A percentile compares a stretch with the other conserved stretches of the same genome.
phyloP scores from a whole-genome alignment of 2,329 filamentous ascomycete species.

The Knoxdaviesia proteae region DNA sequence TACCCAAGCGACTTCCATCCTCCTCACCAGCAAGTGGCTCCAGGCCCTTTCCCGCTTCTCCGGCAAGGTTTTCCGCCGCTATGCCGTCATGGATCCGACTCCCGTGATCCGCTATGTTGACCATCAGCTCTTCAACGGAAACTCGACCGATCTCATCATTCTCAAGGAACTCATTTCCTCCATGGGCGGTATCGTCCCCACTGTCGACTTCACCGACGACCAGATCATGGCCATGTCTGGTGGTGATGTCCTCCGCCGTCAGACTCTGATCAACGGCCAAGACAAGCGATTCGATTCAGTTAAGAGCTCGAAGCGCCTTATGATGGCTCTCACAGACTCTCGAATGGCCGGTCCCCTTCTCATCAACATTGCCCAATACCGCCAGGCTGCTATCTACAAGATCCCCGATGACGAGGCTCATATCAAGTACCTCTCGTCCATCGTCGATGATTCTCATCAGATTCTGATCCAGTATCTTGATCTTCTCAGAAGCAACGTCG shows the following conservation, averaged over 20 bases:
- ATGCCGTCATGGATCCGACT: constrained; percentile 61
- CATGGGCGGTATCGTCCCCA: constrained; percentile 84
- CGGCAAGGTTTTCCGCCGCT: constrained; percentile 73
- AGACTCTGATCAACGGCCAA: constrained; percentile 59
- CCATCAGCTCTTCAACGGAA: constrained; percentile 59
- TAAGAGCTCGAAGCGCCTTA: constrained; percentile 57
- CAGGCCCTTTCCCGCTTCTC: constrained; percentile 79
- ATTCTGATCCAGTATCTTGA: constrained; percentile 79
- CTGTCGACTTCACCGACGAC: constrained; percentile 70
- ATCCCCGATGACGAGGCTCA: constrained; percentile 52
- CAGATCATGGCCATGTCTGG: constrained; percentile 80
- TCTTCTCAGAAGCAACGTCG: constrained; percentile 61
- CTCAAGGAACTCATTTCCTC: constrained; percentile 74
- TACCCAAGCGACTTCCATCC: constrained; percentile 38
- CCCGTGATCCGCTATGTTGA: constrained; percentile 83
- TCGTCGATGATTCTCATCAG: constrained; percentile 77
- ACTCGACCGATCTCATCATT: constrained; percentile 79
- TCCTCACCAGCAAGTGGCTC: constrained; percentile 78
- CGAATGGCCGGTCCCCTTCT: constrained; percentile 64
- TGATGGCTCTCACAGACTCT: constrained; percentile 58
- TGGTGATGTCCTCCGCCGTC: constrained; percentile 56
- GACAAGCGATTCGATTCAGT: constrained; percentile 64
- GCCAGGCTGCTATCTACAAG: constrained; percentile 66
- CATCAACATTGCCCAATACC: constrained; percentile 78
- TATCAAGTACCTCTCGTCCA: constrained; percentile 71